A percentile compares a stretch with the other conserved stretches of the same genome.
Conservation (phyloP, 2,329 filamentous ascomycete species). For the Paecilomyces niveus region DNA sequence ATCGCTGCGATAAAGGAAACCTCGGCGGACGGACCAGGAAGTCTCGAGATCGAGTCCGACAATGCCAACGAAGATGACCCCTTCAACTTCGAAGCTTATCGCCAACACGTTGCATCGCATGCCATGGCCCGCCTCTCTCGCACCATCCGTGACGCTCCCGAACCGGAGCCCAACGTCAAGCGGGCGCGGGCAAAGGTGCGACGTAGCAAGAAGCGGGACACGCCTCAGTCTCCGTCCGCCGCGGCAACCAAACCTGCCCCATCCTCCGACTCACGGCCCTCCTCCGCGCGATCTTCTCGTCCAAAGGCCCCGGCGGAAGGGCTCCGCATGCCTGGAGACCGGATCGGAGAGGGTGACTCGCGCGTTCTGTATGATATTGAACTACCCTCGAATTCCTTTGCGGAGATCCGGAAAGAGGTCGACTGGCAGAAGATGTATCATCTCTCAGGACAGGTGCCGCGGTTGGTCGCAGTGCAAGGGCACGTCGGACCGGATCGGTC, state of each 20-base stretch:
- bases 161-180: constrained; percentile 4
- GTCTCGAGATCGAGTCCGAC: neutral
- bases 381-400: constrained; percentile 55
- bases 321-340: constrained; percentile 42
- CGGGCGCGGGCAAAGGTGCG: neutral
- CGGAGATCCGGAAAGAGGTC: constrained; percentile 65
- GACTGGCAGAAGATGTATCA: constrained; percentile 90
- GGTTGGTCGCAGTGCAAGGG: constrained; percentile 85
- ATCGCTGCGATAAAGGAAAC: neutral
- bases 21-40: neutral
- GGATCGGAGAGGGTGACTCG: constrained; percentile 75
- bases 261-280: neutral
- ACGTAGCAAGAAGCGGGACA: neutral
- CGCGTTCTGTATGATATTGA: constrained; percentile 65
- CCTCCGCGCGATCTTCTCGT: neutral
- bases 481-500: constrained; percentile 57
- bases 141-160: neutral
- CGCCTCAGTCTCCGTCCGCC: neutral
- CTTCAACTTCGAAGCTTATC: neutral
- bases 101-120: neutral
- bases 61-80: neutral
- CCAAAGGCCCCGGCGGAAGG: constrained; percentile 8
- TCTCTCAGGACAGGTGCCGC: constrained; percentile 81
- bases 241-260: neutral
- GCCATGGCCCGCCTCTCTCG: neutral